These are phyloP conservation scores for Auriscalpium orientale DNA, from an alignment of 768 basidiomycete species.

Conservation along the genomic window DNA sequence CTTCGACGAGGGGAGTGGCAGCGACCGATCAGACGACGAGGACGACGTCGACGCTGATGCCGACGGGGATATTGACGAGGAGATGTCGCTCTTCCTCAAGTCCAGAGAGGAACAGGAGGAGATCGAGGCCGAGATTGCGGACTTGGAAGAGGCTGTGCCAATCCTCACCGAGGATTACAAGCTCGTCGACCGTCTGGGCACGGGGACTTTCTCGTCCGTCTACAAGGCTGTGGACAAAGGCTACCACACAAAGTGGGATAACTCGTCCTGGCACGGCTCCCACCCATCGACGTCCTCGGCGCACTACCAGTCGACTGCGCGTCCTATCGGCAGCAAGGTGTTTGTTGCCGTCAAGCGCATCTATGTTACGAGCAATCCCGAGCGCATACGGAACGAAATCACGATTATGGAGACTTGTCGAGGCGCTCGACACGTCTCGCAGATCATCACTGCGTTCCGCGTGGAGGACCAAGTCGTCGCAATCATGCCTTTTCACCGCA, in stretches of 20 bases:
- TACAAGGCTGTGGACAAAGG: conserved; percentile 89
- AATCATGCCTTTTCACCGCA: conserved; percentile 87
- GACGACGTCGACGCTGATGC: conserved; percentile 26
- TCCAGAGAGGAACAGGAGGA: conserved; percentile 61
- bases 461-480: conserved; percentile 88
- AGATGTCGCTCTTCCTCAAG: conserved; percentile 48
- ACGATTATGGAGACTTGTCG: conserved; percentile 81
- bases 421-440: conserved; percentile 81
- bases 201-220: conserved; percentile 98
- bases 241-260: conserved; percentile 72
- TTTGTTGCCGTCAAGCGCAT: conserved; percentile 96
- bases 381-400: conserved; percentile 89
- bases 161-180: conserved; percentile 61
- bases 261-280: conserved; percentile 61
- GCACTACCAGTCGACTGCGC: conserved; percentile 48
- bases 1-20: conserved; percentile 12
- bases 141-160: conserved; percentile 61
- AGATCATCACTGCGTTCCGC: conserved; percentile 92
- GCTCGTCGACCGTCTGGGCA: conserved; percentile 86
- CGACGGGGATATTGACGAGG: conserved; percentile 48
- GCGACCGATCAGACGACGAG: conserved; percentile 22
- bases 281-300: conserved; percentile 60
- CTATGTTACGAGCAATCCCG: conserved; percentile 92
- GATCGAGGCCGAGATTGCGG: conserved; percentile 69
- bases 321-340: conserved; percentile 39